phyloP scores from a whole-genome alignment of 352 stramenopile species.

The Pythium rishiriense region DNA sequence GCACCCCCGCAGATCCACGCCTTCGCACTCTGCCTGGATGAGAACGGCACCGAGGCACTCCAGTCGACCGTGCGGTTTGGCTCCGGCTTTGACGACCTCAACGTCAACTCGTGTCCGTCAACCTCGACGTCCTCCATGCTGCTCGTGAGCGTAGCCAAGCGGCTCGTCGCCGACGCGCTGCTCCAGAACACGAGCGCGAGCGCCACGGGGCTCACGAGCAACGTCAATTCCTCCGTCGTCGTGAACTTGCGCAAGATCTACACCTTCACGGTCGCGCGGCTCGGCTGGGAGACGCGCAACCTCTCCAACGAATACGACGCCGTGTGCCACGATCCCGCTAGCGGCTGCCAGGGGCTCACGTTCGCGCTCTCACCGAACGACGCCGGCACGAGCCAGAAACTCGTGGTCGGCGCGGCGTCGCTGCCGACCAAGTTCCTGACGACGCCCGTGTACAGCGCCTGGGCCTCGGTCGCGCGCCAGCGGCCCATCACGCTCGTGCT shows the following conservation, averaged over 20 bases:
- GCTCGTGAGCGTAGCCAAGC: constrained; percentile 13
- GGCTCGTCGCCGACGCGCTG: constrained; percentile 8
- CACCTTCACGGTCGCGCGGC: constrained; percentile 21
- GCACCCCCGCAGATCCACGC: constrained; percentile 9
- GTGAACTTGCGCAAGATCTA: constrained; percentile 26
- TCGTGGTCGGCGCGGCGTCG: background rate
- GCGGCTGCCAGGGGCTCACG: background rate
- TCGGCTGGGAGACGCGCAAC: constrained; percentile 18
- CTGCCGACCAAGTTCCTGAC: constrained; percentile 1
- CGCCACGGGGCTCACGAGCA: background rate
- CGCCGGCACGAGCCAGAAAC: background rate
- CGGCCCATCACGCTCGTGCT: constrained; percentile 4
- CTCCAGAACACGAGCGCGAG: background rate
- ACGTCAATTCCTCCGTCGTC: background rate
- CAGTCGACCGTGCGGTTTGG: background rate
- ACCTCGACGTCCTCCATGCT: constrained; percentile 6
- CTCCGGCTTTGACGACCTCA: background rate
- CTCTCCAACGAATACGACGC: constrained; percentile 2
- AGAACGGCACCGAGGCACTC: constrained; percentile 3
- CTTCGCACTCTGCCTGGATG: constrained; percentile 6
- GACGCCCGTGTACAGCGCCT: background rate
- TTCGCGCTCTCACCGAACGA: background rate
- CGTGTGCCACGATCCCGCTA: background rate
- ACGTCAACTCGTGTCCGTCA: background rate
- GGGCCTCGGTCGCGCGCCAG: background rate